Conservation (phyloP, 805 yeast species). For the Metschnikowia cerradonensis region DNA sequence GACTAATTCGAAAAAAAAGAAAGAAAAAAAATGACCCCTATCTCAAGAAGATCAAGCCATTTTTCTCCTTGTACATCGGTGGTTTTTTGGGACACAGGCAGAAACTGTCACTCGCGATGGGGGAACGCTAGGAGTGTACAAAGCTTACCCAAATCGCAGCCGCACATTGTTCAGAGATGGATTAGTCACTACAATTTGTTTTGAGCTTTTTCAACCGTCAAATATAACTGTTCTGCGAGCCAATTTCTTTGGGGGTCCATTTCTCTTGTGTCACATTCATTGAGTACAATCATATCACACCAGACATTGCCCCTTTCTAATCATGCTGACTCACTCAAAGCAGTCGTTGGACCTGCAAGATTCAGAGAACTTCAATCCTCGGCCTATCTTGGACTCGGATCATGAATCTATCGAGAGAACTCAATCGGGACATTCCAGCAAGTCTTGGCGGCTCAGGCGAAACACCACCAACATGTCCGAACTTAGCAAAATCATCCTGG, state of each 20-base stretch:
- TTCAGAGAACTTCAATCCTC: slow-evolving; percentile 8
- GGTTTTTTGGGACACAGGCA: neutral
- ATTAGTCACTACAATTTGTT: neutral
- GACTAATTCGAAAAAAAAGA: neutral
- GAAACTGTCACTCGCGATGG: neutral
- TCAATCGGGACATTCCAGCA: slow-evolving; percentile 6
- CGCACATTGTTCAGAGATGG: neutral
- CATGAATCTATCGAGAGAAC: slow-evolving; percentile 1
- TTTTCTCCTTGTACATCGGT: neutral
- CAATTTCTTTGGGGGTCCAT: neutral
- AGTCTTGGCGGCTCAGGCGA: slow-evolving; percentile 8
- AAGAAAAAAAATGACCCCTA: neutral
- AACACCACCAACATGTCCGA: slow-evolving; percentile 13
- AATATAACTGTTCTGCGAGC: neutral
- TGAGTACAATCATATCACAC: neutral
- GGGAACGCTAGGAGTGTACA: neutral
- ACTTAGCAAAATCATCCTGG: slow-evolving; percentile 14
- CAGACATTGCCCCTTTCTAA: neutral
- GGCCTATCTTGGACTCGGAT: slow-evolving; percentile 5
- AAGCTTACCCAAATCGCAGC: neutral
- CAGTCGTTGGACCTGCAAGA: slow-evolving; percentile 6
- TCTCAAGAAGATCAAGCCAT: neutral
- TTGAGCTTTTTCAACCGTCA: neutral
- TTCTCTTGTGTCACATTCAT: neutral
- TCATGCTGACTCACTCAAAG: slow-evolving; percentile 8